Conservation (phyloP, 2,329 filamentous ascomycete genomes). For the Aspergillus sp. region DNA sequence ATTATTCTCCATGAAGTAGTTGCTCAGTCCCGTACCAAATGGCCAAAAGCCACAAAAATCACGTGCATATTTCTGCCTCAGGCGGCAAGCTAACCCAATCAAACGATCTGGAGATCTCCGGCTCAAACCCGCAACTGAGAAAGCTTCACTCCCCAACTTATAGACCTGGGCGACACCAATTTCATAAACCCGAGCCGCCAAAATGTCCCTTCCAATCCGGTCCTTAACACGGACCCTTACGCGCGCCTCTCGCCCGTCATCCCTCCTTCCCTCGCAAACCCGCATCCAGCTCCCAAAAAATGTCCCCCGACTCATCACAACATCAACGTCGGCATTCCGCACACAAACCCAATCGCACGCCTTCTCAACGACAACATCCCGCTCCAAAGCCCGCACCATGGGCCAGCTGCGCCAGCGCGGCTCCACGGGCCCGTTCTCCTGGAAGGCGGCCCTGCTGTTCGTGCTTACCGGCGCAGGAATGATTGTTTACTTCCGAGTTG, state of each 20-base stretch:
- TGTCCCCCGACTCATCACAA: neutral
- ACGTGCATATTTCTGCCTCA: conserved; percentile 15
- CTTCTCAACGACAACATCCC: conserved; percentile 32
- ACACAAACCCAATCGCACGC: neutral
- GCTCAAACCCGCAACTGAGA: conserved; percentile 4
- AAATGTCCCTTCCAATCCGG: conserved; percentile 28
- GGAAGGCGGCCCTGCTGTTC: conserved; percentile 86
- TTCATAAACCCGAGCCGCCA: neutral
- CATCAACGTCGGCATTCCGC: neutral
- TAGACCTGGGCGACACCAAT: neutral
- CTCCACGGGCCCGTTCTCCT: conserved; percentile 72
- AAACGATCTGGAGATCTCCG: conserved; percentile 17
- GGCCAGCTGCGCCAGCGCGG: conserved; percentile 41
- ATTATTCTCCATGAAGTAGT: neutral
- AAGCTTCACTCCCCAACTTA: conserved; percentile 7
- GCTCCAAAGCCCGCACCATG: conserved; percentile 36
- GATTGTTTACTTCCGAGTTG: conserved; percentile 86
- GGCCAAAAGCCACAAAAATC: neutral
- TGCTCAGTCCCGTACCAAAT: neutral
- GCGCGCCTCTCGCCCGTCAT: conserved; percentile 15
- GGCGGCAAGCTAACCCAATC: conserved; percentile 21
- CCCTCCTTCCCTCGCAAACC: conserved; percentile 4
- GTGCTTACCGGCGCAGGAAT: conserved; percentile 73
- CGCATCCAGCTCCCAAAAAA: conserved; percentile 3
- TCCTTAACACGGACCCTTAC: conserved; percentile 17